These are phyloP conservation scores for Abortiporus biennis DNA, from an alignment of 1,284 basidiomycete genomes.

Conservation along the genomic window DNA sequence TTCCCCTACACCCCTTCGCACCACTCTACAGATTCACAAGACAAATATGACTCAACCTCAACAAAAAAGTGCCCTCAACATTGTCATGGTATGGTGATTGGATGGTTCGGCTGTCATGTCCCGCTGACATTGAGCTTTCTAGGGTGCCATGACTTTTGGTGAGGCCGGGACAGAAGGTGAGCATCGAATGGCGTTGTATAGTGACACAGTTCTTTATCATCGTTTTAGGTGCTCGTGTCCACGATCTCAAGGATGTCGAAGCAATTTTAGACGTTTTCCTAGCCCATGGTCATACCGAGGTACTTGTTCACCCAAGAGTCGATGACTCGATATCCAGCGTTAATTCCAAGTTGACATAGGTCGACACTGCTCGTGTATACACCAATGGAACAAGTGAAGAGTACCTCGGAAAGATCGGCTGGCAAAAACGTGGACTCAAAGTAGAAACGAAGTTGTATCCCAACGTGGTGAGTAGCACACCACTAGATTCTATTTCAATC, in stretches of 20 bases:
- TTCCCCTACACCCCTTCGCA: too few relatives aligned
- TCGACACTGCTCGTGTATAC: conserved; percentile 53
- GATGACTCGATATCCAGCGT: not conserved
- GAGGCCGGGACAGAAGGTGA: conserved; percentile 20
- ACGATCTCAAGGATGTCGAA: conserved; percentile 43
- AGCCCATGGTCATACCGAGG: conserved; percentile 49
- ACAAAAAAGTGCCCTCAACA: conserved; percentile 31
- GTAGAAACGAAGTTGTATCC: conserved; percentile 34
- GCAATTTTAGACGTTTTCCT: conserved; percentile 53
- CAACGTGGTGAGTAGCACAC: conserved; percentile 2
- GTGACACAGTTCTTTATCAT: not conserved
- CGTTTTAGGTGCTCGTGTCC: conserved; percentile 35
- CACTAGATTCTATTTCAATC: not conserved
- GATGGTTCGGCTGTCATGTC: not conserved
- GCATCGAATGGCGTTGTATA: too few relatives aligned
- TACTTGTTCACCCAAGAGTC: conserved; percentile 12
- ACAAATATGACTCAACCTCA: not conserved
- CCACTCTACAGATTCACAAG: too few relatives aligned
- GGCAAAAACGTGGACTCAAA: conserved; percentile 37
- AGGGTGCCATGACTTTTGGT: conserved; percentile 30
- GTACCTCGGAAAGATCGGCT: conserved; percentile 30
- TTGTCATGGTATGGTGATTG: conserved; percentile 32
- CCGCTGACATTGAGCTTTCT: not conserved
- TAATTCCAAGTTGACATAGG: conserved; percentile 23
- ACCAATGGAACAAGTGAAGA: conserved; percentile 16